Evolutionary conservation across 148 eudicot genomes (phyloP), one percentile per base, ranked within the genome.

Genomic region (Rhododendron mucronatum): DNA sequence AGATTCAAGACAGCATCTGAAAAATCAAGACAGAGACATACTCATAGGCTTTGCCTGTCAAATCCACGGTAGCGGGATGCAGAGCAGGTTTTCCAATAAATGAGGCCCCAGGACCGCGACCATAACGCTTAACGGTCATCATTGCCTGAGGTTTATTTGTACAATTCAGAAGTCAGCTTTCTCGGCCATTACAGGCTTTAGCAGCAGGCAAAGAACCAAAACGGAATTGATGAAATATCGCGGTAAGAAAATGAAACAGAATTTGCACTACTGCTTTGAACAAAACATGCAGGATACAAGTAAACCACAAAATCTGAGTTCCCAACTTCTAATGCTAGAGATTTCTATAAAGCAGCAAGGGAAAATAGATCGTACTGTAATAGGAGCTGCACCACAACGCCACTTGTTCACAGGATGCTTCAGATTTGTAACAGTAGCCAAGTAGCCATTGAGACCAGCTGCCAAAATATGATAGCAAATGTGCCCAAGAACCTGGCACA

Each of bases 321-420:
- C 61, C 39, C 4, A 48, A 28, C 50, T 86, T 65, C 80, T 18
- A 51, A 41, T 13, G 21, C 35, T 55, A 53, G 80, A 83, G 59
- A 83, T 63, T 37, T 48, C 53, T 83, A 65, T 28, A 61, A 63
- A 20, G 16, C 14, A 85, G n/a, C 2, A 85, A 55, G 11, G n/a
- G 81, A 33, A 86, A 21, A 55, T 33, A 79, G 76, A 78, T 65
- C 92, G 48, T 93, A 97, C 99, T 30, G 99, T 93, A 78, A 95
- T 92, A 37, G 99, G 99, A 89, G 99, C 98, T 83, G 99, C 99
- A 82, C 98, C 99, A 90, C 99, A 97, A 41, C 92, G 93, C 99
- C 99, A 97, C 92, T 94, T 94, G 87, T 95, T 94, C 21, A 89
- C 91, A 26, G 98, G 98, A 85, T 91, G 92, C 90, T 97, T 97